Evolutionary conservation across 2,329 filamentous ascomycete genomes (phyloP).

Genomic region (Aspergillus brunneoviolaceus): DNA sequence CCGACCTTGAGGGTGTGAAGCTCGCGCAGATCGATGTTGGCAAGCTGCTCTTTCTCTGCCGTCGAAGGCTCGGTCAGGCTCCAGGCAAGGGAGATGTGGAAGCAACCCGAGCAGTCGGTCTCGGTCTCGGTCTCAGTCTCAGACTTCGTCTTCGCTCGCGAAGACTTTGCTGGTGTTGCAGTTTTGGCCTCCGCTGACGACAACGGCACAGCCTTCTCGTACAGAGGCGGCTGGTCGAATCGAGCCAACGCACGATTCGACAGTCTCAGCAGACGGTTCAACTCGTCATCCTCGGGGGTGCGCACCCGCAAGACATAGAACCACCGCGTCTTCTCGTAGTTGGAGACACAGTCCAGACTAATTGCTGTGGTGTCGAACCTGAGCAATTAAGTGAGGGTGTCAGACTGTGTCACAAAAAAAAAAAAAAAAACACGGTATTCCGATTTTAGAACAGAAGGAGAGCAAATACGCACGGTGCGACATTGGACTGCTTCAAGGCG

Average conservation of each 20-base stretch:
- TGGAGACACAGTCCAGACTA: constrained; percentile 63
- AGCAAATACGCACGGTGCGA: constrained; percentile 45
- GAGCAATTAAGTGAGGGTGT: constrained; percentile 24
- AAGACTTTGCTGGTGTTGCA: no score
- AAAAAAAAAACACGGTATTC: not conserved
- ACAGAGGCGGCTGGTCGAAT: constrained; percentile 70
- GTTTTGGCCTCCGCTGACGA: not conserved
- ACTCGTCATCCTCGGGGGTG: constrained; percentile 50
- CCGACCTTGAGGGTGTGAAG: constrained; percentile 50
- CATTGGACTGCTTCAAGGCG: constrained; percentile 42
- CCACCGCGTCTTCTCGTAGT: constrained; percentile 68
- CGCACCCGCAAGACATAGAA: constrained; percentile 76
- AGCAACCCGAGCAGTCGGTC: constrained; percentile 56
- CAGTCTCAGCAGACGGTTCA: constrained; percentile 62
- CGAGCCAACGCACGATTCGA: constrained; percentile 64
- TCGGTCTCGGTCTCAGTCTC: constrained; percentile 10
- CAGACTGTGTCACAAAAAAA: no score
- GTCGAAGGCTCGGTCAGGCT: constrained; percentile 57
- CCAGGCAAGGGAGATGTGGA: constrained; percentile 92
- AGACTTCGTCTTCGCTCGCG: not conserved
- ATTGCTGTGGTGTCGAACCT: constrained; percentile 52
- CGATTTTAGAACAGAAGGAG: not conserved
- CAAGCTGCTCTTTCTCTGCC: constrained; percentile 39
- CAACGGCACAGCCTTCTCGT: constrained; percentile 40
- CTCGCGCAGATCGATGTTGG: constrained; percentile 23